Percentiles rank a stretch among this genome's conserved stretches.
Evolutionary conservation across 2,329 filamentous ascomycete species (phyloP).

Genomic region (Uncinocarpus reesii): DNA sequence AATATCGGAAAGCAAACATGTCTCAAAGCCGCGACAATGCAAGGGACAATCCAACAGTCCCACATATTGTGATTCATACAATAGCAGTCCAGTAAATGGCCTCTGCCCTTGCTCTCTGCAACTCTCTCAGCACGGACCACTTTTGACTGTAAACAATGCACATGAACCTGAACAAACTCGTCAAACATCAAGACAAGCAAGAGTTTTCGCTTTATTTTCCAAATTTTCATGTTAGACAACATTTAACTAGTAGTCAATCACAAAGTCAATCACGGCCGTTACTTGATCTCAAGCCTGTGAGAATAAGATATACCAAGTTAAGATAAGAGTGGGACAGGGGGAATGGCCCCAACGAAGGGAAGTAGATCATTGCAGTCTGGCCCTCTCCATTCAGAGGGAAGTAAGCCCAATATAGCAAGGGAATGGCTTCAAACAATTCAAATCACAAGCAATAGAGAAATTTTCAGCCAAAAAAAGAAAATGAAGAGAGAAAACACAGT

Average conservation of each 20-base stretch:
- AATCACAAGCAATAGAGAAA: constrained; percentile 1
- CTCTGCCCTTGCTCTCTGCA: too few relatives aligned
- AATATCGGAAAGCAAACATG: background rate
- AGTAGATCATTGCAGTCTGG: background rate
- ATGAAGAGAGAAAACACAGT: background rate
- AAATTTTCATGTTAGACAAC: background rate
- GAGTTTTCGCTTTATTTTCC: constrained; percentile 1
- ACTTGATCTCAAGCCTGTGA: constrained; percentile 10
- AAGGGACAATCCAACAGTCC: background rate
- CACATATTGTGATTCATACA: too few relatives aligned
- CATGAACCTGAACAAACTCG: constrained; percentile 24
- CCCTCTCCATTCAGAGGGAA: background rate
- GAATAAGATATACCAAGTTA: constrained; percentile 3
- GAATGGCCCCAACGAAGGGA: background rate
- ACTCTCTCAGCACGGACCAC: background rate
- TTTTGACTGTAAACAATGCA: background rate
- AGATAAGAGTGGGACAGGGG: background rate
- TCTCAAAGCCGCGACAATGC: background rate
- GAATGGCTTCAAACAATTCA: background rate
- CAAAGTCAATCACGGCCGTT: constrained; percentile 4
- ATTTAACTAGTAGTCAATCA: constrained; percentile 4
- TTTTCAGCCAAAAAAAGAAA: constrained; percentile 3
- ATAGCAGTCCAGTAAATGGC: too few relatives aligned
- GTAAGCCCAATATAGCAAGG: background rate
- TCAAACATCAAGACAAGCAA: constrained; percentile 57